These are phyloP conservation scores for Sextonia rubra DNA, from an alignment of 164 flowering plant genomes.

Conservation along the genomic window DNA sequence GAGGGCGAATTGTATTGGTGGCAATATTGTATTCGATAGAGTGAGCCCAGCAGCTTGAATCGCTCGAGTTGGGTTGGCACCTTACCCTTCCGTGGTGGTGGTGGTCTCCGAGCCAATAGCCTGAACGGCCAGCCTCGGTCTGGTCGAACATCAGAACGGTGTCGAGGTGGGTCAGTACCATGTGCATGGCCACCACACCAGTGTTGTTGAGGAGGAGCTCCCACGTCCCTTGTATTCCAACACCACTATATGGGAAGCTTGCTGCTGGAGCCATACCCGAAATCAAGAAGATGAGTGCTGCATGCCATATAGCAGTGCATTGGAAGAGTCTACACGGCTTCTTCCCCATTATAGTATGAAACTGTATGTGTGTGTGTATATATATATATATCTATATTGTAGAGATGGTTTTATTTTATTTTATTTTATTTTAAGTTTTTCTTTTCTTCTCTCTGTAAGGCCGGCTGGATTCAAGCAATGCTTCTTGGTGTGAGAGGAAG, in stretches of 20 bases:
- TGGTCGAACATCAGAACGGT: slow-evolving; percentile 64
- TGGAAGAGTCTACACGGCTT: not conserved
- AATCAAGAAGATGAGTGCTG: not conserved
- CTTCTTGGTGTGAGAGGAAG: too few relatives aligned
- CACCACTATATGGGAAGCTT: not conserved
- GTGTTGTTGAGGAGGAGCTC: slow-evolving; percentile 43
- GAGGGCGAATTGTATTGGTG: slow-evolving; percentile 38
- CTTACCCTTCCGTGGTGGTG: slow-evolving; percentile 21
- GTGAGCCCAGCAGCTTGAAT: slow-evolving; percentile 62
- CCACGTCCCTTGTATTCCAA: slow-evolving; percentile 44
- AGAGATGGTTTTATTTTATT: too few relatives aligned
- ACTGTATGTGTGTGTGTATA: too few relatives aligned
- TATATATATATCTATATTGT: too few relatives aligned
- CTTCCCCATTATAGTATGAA: not conserved
- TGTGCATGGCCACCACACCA: slow-evolving; percentile 79
- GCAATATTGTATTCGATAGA: slow-evolving; percentile 57
- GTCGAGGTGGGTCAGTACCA: slow-evolving; percentile 53
- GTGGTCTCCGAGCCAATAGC: slow-evolving; percentile 22
- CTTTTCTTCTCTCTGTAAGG: too few relatives aligned
- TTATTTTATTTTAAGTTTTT: too few relatives aligned
- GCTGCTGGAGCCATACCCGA: not conserved
- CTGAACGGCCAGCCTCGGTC: slow-evolving; percentile 38
- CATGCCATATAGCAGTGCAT: not conserved
- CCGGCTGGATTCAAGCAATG: too few relatives aligned
- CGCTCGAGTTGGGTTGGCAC: slow-evolving; percentile 22